These are phyloP conservation scores for Pythium sp. DNA, from an alignment of 352 stramenopile species.

Conservation along the genomic window DNA sequence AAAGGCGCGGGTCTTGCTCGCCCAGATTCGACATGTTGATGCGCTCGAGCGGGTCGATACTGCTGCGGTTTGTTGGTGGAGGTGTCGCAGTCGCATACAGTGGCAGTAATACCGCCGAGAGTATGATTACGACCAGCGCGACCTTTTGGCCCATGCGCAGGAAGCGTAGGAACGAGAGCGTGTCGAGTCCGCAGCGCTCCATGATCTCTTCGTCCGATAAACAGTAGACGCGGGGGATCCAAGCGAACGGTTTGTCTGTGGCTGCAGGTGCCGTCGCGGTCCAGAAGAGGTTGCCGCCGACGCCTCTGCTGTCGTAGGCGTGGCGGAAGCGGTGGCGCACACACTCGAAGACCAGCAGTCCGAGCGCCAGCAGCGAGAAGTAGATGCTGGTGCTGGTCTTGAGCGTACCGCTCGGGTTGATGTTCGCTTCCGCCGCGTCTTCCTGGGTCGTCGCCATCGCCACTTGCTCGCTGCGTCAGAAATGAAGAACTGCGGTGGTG, in stretches of 20 bases:
- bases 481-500: not conserved
- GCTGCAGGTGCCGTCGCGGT: slow-evolving; percentile 11
- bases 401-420: slow-evolving; percentile 69
- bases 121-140: slow-evolving; percentile 50
- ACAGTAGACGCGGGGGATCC: slow-evolving; percentile 40
- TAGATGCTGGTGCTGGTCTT: slow-evolving; percentile 71
- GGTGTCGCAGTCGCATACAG: slow-evolving; percentile 57
- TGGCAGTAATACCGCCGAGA: slow-evolving; percentile 62
- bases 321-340: slow-evolving; percentile 48
- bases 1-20: slow-evolving; percentile 48
- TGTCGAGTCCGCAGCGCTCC: slow-evolving; percentile 71
- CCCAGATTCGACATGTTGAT: slow-evolving; percentile 81
- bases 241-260: slow-evolving; percentile 34
- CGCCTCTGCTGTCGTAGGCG: slow-evolving; percentile 51
- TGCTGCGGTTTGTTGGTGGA: slow-evolving; percentile 15
- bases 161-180: slow-evolving; percentile 68
- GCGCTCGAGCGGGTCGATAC: slow-evolving; percentile 48
- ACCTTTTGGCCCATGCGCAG: slow-evolving; percentile 67
- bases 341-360: slow-evolving; percentile 57
- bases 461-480: not conserved
- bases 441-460: slow-evolving; percentile 42
- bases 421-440: slow-evolving; percentile 42
- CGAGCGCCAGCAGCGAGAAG: slow-evolving; percentile 42
- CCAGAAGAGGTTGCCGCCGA: slow-evolving; percentile 32
- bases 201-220: slow-evolving; percentile 65